Evolutionary conservation across 2,329 filamentous ascomycete genomes (phyloP), one percentile per base, ranked within the genome.

Genomic region (Davidsoniella australis): DNA sequence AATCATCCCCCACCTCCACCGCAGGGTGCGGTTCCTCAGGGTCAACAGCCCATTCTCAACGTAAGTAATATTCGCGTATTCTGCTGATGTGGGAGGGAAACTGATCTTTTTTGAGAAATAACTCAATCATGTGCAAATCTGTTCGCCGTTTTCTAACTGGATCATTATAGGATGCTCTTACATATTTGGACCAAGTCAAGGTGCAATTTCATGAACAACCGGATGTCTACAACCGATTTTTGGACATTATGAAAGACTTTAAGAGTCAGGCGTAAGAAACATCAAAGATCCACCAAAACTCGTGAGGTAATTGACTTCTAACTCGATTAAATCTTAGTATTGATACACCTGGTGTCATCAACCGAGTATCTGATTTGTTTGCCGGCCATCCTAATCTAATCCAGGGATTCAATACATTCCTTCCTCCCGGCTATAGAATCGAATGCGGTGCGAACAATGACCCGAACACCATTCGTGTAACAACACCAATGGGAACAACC

Each of bases 161-260:
- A 38, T 26, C 5, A n/a, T 37, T 42, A 38, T 57, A 76, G 70
- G 70, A 78, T 60, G 91, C 91, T 29, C 73, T 98, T 41, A 95
- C 87, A 59, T 98, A 98, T 61, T 76, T 98, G 20, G 91, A 98
- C 61, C 91, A 96, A 64, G 91, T 98, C 55, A 98, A 98, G 65
- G 88, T 96, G 24, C 88, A 94, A 60, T 98, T 98, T 58, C 84
- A 87, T 53, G 89, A 96, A 55, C 87, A 95, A 57, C 88, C 91
- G 3, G 89, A 96, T 63, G 91, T 98, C 0, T 98, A 98, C 60
- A 96, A 96, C 60, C 75, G 85, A 37, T 96, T 98, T 58, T 68
- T 98, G 42, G 91, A 98, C 58, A 98, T 98, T 45, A 98, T 98
- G 91, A 98, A 98, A 61, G 91, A 98, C 58, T 98, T 98, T 64